Percentiles rank a stretch among this genome's conserved stretches.
Evolutionary conservation across 2,329 filamentous ascomycete species (phyloP).

Genomic region (Paecilomyces sp.): DNA sequence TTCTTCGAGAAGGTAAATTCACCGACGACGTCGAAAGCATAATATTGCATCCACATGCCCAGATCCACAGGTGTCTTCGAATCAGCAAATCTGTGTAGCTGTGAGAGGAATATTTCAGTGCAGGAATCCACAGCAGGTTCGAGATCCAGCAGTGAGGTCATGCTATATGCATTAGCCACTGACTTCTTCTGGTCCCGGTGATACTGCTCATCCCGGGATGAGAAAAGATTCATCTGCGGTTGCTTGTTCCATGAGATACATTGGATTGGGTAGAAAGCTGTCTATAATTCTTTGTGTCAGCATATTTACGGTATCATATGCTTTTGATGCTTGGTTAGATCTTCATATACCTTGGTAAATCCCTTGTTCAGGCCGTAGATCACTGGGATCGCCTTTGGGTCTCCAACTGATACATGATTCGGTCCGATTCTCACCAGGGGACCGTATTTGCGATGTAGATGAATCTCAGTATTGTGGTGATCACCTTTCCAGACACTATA

Average conservation of each 20-base stretch:
- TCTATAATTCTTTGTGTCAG: constrained; percentile 1
- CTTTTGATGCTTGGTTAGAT: not conserved
- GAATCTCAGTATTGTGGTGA: constrained; percentile 7
- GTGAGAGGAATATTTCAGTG: constrained; percentile 10
- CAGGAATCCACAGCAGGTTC: constrained; percentile 19
- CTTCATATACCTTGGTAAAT: constrained; percentile 60
- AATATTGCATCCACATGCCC: constrained; percentile 21
- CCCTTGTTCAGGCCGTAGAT: constrained; percentile 82
- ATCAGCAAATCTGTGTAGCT: constrained; percentile 9
- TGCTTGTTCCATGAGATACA: constrained; percentile 13
- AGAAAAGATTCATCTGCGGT: constrained; percentile 16
- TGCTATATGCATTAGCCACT: constrained; percentile 19
- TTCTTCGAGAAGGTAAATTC: constrained; percentile 34
- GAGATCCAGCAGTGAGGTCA: constrained; percentile 19
- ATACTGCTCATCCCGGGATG: constrained; percentile 11
- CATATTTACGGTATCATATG: too few species aligned
- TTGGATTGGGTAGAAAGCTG: constrained; percentile 15
- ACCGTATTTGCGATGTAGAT: constrained; percentile 26
- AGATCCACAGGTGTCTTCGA: constrained; percentile 6
- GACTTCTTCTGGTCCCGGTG: constrained; percentile 13
- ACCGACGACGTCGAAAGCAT: constrained; percentile 35
- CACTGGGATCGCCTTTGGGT: constrained; percentile 65
- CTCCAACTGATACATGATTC: constrained; percentile 57
- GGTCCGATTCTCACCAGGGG: constrained; percentile 23
- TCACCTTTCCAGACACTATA: constrained; percentile 12